These are phyloP conservation scores for Stephania japonica DNA, from an alignment of 164 flowering plant genomes.

Conservation along the genomic window DNA sequence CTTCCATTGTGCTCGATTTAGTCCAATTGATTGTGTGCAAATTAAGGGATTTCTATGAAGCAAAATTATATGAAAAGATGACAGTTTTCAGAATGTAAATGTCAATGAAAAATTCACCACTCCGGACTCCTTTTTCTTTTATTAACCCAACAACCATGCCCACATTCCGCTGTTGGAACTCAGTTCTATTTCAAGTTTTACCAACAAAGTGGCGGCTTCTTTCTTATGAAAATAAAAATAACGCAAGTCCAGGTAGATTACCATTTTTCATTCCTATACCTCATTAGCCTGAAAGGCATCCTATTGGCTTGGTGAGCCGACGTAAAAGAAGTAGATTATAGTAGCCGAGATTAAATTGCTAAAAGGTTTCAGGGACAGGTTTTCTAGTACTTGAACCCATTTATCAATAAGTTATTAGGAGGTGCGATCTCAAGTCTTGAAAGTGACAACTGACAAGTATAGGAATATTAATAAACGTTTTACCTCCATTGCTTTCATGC, in stretches of 20 bases:
- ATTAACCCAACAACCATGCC: background rate
- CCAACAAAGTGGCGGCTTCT: no score
- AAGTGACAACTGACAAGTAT: background rate
- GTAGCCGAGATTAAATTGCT: background rate
- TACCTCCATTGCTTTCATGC: slow-evolving; percentile 94
- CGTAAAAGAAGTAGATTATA: background rate
- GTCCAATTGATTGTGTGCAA: no score
- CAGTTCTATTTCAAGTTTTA: background rate
- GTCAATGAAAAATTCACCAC: background rate
- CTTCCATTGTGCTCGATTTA: no score
- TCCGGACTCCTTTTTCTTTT: background rate
- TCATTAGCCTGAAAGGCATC: no score
- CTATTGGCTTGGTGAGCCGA: no score
- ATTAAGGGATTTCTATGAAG: no score
- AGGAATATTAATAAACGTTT: background rate
- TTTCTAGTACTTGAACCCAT: no score
- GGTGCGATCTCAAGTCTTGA: background rate
- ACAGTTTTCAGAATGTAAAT: background rate
- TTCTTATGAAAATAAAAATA: no score
- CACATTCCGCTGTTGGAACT: background rate
- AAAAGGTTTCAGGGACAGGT: no score
- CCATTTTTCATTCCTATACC: no score
- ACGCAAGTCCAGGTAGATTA: no score
- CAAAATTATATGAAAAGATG: background rate
- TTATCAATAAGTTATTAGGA: no score